Evolutionary conservation across 768 basidiomycete species (phyloP).

Genomic region (Tephrocybe sp.): DNA sequence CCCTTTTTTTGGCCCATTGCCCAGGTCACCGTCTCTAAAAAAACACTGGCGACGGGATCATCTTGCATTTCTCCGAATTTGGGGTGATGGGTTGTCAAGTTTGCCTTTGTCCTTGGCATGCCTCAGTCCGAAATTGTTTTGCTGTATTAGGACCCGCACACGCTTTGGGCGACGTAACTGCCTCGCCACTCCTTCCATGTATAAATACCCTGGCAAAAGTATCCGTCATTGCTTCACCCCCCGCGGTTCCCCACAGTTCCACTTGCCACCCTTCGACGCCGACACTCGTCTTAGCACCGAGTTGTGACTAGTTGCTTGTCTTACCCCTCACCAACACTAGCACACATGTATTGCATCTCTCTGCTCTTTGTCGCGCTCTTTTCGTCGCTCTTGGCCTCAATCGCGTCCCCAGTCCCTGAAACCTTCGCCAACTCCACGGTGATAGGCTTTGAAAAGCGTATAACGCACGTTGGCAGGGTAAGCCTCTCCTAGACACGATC

Average conservation of each 20-base stretch:
- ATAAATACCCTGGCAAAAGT: conserved; percentile 24
- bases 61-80: conserved; percentile 13
- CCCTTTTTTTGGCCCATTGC: conserved; percentile 6
- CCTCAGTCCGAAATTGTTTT: conserved; percentile 7
- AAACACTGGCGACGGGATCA: conserved; percentile 9
- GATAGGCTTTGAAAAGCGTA: conserved; percentile 46
- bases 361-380: conserved; percentile 38
- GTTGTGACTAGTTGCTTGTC: conserved; percentile 5
- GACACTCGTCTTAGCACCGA: neutral
- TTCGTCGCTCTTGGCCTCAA: conserved; percentile 37
- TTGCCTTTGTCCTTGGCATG: conserved; percentile 8
- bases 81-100: conserved; percentile 16
- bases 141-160: conserved; percentile 14
- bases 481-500: conserved; percentile 22
- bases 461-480: conserved; percentile 57
- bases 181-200: conserved; percentile 11
- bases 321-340: conserved; percentile 9
- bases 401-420: conserved; percentile 48
- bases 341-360: conserved; percentile 42
- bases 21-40: conserved; percentile 12
- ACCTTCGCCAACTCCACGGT: conserved; percentile 26
- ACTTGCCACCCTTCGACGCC: neutral
- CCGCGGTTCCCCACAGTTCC: conserved; percentile 15
- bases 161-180: conserved; percentile 12
- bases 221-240: conserved; percentile 13